Evolutionary conservation across 805 yeast species (phyloP).

Genomic region (Wickerhamomyces mucosus): DNA sequence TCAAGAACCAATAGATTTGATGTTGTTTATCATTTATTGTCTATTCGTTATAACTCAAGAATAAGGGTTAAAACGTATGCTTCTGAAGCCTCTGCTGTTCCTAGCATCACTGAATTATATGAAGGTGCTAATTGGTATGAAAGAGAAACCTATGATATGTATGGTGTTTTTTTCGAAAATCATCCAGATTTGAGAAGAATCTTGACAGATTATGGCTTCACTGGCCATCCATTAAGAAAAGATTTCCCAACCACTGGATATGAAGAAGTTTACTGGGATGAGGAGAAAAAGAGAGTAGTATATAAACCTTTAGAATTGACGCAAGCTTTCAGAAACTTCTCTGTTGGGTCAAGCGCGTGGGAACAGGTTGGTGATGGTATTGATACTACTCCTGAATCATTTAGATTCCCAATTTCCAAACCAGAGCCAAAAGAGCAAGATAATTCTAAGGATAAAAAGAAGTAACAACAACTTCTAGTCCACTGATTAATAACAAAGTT

Average conservation of each 20-base stretch:
- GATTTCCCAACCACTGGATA: conserved; percentile 92
- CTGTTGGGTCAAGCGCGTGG: conserved; percentile 85
- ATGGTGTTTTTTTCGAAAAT: conserved; percentile 78
- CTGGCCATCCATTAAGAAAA: conserved; percentile 85
- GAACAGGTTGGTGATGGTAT: conserved; percentile 86
- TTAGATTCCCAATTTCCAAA: conserved; percentile 75
- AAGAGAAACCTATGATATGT: conserved; percentile 82
- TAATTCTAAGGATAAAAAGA: conserved; percentile 15
- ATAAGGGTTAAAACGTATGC: conserved; percentile 87
- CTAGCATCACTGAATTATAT: conserved; percentile 60
- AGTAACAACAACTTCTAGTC: conserved; percentile 9
- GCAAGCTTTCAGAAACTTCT: conserved; percentile 86
- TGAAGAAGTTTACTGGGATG: conserved; percentile 84
- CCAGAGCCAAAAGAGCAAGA: conserved; percentile 56
- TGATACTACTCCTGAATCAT: conserved; percentile 71
- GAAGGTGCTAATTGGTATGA: conserved; percentile 88
- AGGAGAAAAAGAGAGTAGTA: conserved; percentile 81
- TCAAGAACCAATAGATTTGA: conserved; percentile 78
- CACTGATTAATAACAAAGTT: too few species aligned
- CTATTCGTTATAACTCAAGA: conserved; percentile 77
- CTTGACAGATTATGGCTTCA: conserved; percentile 87
- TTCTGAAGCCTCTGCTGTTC: conserved; percentile 73
- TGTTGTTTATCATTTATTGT: conserved; percentile 73
- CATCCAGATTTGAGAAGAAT: conserved; percentile 87
- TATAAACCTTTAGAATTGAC: conserved; percentile 87